Base-by-base conservation (phyloP, 371 early-diverging fungal genomes). In the Funneliformis caledonium region DNA sequence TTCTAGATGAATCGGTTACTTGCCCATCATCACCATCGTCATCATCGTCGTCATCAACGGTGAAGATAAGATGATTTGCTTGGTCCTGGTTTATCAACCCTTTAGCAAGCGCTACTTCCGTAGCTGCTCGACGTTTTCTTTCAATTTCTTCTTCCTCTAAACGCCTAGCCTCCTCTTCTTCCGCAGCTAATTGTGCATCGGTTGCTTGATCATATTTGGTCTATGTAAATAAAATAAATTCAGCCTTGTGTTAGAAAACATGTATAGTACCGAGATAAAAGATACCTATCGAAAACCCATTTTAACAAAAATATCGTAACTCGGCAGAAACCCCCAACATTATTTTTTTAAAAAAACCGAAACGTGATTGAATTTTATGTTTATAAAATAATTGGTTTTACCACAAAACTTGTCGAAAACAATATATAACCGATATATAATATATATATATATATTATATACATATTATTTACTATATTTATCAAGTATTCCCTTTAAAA, bases 91-190 rank as follows among this genome's bases (percentile, higher is more conserved):
- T 14, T 37, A 78, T 50, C 8, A 78, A 64, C 0, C 78, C 78
- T 78, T 67, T 60, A 33, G 78, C 67, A n/a, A 68, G 65, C 3
- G 78, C 78, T n/a, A 50, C 59, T 78, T 78, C 19, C 33, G 10
- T 45, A 14, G 68, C 78, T 11, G 78, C 68, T n/a, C 68, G 52
- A 43, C 78, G 67, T 50, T 69, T 67, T 42, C 56, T 26, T 69
- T 52, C 8, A 68, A 68, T 68, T 14, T 78, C 78, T 50, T 52
- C 67, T 31, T 78, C 78, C 52, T 78, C 78, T 19, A 26, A n/a
- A 42, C 67, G 68, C 10, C 69, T 22, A 19, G 67, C 56, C n/a
- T 78, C 68, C 26, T 78, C 78, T 68, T 78, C 78, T 78, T 78
- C 78, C 0, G 78, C 78, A 2, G 56, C 69, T 50, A 78, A 31